These are phyloP conservation scores for Proteromonas lacertae DNA, from an alignment of 352 stramenopile species.

Conservation along the genomic window DNA sequence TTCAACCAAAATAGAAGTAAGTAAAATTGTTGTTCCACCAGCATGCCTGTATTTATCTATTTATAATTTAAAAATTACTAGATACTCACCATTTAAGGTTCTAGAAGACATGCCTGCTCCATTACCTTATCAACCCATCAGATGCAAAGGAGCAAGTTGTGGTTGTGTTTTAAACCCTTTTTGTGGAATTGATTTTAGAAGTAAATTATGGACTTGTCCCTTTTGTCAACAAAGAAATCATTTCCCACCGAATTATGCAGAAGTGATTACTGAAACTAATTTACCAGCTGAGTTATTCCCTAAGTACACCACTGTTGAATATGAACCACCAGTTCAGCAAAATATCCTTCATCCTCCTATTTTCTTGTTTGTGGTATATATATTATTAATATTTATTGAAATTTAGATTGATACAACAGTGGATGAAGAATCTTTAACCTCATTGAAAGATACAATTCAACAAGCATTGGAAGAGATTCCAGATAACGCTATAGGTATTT, in stretches of 20 bases:
- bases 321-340: conserved; percentile 62
- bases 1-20: conserved; percentile 79
- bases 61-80: conserved; percentile 2
- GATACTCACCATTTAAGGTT: conserved; percentile 82
- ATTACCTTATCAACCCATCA: conserved; percentile 86
- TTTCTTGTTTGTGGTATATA: conserved; percentile 86
- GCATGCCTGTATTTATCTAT: conserved; percentile 24
- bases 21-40: conserved; percentile 75
- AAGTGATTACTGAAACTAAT: conserved; percentile 56
- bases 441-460: conserved; percentile 89
- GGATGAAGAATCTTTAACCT: conserved; percentile 70
- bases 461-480: conserved; percentile 88
- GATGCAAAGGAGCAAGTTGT: conserved; percentile 66
- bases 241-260: conserved; percentile 70
- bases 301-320: conserved; percentile 95
- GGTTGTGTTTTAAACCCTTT: conserved; percentile 81
- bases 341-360: conserved; percentile 54
- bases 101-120: conserved; percentile 60
- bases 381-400: no score
- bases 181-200: conserved; percentile 66
- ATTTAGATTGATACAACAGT: conserved; percentile 94
- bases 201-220: conserved; percentile 93
- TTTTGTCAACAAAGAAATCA: conserved; percentile 95
- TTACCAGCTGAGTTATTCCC: conserved; percentile 91
- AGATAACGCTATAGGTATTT: conserved; percentile 68